Evolutionary conservation across 1,284 basidiomycete species (phyloP).

Genomic region (Marasmius tenuissimus): DNA sequence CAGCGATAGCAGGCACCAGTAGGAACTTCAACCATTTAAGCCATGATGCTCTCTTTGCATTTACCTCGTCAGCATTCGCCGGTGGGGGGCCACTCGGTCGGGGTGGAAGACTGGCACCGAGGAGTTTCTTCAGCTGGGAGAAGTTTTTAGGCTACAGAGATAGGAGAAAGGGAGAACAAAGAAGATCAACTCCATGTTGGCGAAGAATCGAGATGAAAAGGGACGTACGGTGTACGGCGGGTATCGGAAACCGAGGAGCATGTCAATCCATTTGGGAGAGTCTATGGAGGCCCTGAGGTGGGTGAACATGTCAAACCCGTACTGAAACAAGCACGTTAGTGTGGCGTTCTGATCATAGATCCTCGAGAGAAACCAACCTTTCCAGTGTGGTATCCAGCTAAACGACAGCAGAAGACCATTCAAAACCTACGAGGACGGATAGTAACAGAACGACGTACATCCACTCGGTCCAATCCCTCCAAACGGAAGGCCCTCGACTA

Average conservation of each 20-base stretch:
- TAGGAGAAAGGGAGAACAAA: no score
- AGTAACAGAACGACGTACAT: constrained; percentile 43
- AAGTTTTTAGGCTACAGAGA: background rate
- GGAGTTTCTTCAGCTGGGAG: background rate
- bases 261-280: constrained; percentile 65
- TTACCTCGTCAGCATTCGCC: background rate
- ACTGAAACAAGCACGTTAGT: constrained; percentile 22
- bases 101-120: background rate
- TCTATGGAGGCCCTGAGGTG: constrained; percentile 63
- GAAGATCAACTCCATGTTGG: background rate
- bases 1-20: constrained; percentile 10
- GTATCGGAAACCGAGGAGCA: constrained; percentile 54
- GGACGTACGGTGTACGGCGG: constrained; percentile 61
- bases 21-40: constrained; percentile 11
- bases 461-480: constrained; percentile 75
- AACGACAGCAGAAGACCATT: background rate
- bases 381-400: constrained; percentile 64
- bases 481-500: constrained; percentile 68
- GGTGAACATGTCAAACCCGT: constrained; percentile 67
- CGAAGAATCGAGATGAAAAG: background rate
- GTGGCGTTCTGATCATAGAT: background rate
- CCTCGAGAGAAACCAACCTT: constrained; percentile 31
- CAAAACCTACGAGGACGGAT: background rate
- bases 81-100: background rate
- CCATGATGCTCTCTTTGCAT: background rate